Evolutionary conservation across 441 rosid genomes (phyloP).

Genomic region (Bocquillonia castaneifolia): DNA sequence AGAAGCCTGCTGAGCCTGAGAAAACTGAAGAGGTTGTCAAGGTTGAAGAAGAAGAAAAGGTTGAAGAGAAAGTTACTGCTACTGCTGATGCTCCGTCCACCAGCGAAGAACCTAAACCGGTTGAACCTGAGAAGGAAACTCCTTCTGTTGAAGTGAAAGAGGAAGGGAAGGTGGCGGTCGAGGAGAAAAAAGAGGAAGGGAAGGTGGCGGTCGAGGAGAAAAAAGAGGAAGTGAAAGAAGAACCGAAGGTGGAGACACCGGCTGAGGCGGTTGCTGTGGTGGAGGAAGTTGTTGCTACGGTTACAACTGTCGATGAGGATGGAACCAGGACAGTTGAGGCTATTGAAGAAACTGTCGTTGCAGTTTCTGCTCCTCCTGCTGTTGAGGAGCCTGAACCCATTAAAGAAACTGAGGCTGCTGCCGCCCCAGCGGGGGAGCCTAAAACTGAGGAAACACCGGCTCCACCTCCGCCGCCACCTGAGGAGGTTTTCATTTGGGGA

Average conservation of each 20-base stretch:
- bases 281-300: constrained; percentile 31
- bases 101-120: constrained; percentile 18
- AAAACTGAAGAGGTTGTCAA: constrained; percentile 9
- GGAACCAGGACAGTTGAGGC: constrained; percentile 60
- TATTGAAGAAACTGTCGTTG: constrained; percentile 51
- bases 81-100: background rate
- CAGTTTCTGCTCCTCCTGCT: constrained; percentile 31
- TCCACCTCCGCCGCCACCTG: constrained; percentile 36
- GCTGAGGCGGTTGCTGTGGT: constrained; percentile 19
- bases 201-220: constrained; percentile 14
- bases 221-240: constrained; percentile 22
- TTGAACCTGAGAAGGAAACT: constrained; percentile 4
- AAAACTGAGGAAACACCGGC: constrained; percentile 30
- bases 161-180: constrained; percentile 16
- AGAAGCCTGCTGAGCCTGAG: constrained; percentile 21
- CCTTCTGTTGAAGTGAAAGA: constrained; percentile 15
- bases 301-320: constrained; percentile 47
- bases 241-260: constrained; percentile 14
- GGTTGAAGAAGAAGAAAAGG: constrained; percentile 9
- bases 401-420: constrained; percentile 20
- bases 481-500: constrained; percentile 62
- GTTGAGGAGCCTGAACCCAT: constrained; percentile 22
- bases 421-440: constrained; percentile 32
- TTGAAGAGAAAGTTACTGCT: background rate
- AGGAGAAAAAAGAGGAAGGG: constrained; percentile 21